Conservation (phyloP, 768 basidiomycete species). For the Lentinula sp. region DNA sequence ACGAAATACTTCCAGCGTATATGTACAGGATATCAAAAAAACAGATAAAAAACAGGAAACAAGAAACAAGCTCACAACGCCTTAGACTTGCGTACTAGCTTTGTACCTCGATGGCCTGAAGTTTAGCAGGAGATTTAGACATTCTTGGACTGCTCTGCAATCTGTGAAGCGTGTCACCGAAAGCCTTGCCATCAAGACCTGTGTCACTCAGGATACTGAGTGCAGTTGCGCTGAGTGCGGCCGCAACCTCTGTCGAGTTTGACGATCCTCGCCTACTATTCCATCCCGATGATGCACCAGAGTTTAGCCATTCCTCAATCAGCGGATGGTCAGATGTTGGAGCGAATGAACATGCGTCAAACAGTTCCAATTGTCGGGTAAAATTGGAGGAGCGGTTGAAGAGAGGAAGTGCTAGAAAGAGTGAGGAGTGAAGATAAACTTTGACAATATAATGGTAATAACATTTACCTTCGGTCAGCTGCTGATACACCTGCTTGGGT, state of each 20-base stretch:
- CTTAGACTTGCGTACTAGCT: neutral
- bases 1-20: neutral
- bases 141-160: neutral
- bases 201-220: neutral
- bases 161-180: slow-evolving; percentile 1
- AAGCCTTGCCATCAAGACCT: neutral
- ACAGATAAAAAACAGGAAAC: neutral
- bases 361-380: slow-evolving; percentile 39
- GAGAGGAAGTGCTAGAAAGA: slow-evolving; percentile 39
- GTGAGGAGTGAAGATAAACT: neutral
- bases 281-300: slow-evolving; percentile 6
- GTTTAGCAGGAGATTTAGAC: neutral
- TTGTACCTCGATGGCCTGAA: neutral
- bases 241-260: neutral
- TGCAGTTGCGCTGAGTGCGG: slow-evolving; percentile 6
- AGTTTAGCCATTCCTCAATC: slow-evolving; percentile 30
- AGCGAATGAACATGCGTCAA: slow-evolving; percentile 31
- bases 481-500: slow-evolving; percentile 29
- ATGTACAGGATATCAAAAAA: neutral
- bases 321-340: slow-evolving; percentile 35
- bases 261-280: neutral
- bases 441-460: neutral
- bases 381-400: slow-evolving; percentile 46
- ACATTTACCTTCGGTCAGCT: slow-evolving; percentile 35
- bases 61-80: neutral